Evolutionary conservation across 805 yeast species (phyloP), one percentile per base, ranked within the genome.

Genomic region (Suhomyces sp.): DNA sequence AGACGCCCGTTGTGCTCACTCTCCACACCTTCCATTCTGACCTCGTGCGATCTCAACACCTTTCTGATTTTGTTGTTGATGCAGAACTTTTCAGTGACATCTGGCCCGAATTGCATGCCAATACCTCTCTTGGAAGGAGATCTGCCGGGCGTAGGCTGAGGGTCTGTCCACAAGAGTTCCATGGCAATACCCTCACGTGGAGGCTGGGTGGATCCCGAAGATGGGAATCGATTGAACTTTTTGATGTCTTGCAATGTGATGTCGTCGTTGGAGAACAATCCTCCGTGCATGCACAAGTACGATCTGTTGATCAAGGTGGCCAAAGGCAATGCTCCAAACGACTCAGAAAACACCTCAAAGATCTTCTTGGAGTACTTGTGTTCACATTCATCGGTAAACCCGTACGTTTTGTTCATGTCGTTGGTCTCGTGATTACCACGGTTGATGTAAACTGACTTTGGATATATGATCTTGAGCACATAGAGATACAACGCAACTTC

Each of bases 81-180:
- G 62, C 96, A 83, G 77, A 93, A 94, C 41, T 80, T 67, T 48
- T 83, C 84, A 4, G 99, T 93, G 55, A 94, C 82, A 66, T 94
- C 98, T 8, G 97, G 97, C 1, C 99, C 99, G 69, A 94, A 94
- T 67, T 94, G 97, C 69, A 90, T 82, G 29, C 98, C 98, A 52
- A 93, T 84, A 44, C 99, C 99, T 68, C 99, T 83, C 70, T 91
- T 91, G 22, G 96, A 88, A 5, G 94, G 90, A 1, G 90, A 83
- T 35, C 96, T 80, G 6, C 98, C 99, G 17, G 81, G 72, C 12
- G 73, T 77, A 0, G 76, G 75, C 69, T 91, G 97, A 0, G 99
- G 99, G 70, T 94, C 99, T 0, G 97, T 90, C 99, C 99, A 94
- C 55, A 94, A 76, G 65, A 94, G 77, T 65, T 94, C 99, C 97